Evolutionary conservation across 1,284 basidiomycete species (phyloP).

Genomic region (Cerioporus squamosus): DNA sequence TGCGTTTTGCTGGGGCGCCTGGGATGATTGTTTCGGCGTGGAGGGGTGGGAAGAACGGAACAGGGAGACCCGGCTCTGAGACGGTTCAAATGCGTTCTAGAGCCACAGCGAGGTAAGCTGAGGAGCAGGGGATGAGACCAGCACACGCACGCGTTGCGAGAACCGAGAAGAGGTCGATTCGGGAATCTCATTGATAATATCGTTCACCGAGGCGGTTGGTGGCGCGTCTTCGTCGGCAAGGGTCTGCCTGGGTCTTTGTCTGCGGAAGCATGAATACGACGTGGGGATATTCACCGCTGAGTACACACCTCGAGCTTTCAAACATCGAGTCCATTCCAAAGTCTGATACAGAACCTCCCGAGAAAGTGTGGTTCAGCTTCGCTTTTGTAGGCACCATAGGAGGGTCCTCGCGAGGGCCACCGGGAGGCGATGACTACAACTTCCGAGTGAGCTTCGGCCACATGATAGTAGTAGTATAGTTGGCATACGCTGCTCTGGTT

Average conservation of each 20-base stretch:
- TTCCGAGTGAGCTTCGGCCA: slow-evolving; percentile 5
- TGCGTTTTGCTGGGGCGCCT: slow-evolving; percentile 30
- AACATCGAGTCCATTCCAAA: slow-evolving; percentile 85
- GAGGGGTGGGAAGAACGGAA: slow-evolving; percentile 32
- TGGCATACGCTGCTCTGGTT: slow-evolving; percentile 58
- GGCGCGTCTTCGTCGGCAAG: slow-evolving; percentile 76
- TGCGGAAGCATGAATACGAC: slow-evolving; percentile 1
- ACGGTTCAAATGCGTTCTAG: slow-evolving; percentile 39
- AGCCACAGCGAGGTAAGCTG: neutral
- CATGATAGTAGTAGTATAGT: neutral
- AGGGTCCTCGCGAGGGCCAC: slow-evolving; percentile 67
- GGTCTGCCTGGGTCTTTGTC: slow-evolving; percentile 57
- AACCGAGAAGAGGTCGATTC: slow-evolving; percentile 45
- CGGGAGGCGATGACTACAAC: slow-evolving; percentile 54
- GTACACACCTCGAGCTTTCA: slow-evolving; percentile 59
- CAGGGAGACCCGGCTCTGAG: slow-evolving; percentile 28
- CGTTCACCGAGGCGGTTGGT: slow-evolving; percentile 69
- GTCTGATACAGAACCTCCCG: slow-evolving; percentile 63
- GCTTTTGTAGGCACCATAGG: slow-evolving; percentile 77
- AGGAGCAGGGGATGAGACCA: neutral
- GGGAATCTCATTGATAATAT: slow-evolving; percentile 64
- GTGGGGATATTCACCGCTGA: neutral
- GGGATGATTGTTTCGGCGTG: slow-evolving; percentile 34
- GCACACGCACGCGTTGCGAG: slow-evolving; percentile 47
- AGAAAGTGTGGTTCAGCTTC: slow-evolving; percentile 69